Evolutionary conservation across 202 grass and related monocot species (phyloP), one percentile per base, ranked within the genome.

Genomic region (Panicum virgatum): DNA sequence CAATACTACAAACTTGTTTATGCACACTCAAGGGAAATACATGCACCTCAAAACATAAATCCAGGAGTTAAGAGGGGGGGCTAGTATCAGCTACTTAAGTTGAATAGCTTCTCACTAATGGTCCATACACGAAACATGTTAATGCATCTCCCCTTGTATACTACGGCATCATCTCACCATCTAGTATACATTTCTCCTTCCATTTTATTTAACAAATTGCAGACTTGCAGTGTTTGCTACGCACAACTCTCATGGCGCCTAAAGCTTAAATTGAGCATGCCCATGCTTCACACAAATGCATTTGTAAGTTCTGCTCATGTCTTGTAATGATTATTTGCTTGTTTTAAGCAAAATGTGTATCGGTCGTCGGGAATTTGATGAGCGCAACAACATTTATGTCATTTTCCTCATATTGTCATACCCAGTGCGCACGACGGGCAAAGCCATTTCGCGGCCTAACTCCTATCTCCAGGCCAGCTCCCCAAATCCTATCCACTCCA

Each of bases 401-500:
- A 5, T 14, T 40, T 71, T 16, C 12, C 29, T 69, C 42, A 4
- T 30, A 18, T 5, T 46, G 42, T n/a, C 62, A 42, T 67, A 51
- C 50, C 69, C 42, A 38, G 14, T 61, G 51, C 19, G 16, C 36
- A 45, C 71, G 74, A 70, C 19, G 3, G 19, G 53, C 8, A 26
- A 71, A 27, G 16, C 46, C 75, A 60, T 80, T 74, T 43, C 51
- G 10, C 67, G 36, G 11, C 73, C 67, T n/a, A 65, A 11, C 66
- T 6, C 11, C 62, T 27, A 76, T 63, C 81, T 54, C 44, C 54
- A 75, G 71, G 54, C 77, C 30, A 54, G 47, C 53, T 69, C 23
- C 64, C 56, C 22, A 73, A 44, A 50, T 46, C 47, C 60, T 56
- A 83, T 85, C 82, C 78, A 71, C 78, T 65, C 66, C 66, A 60